Evolutionary conservation across 2,329 filamentous ascomycete genomes (phyloP).

Genomic region (Blumeria hordei): DNA sequence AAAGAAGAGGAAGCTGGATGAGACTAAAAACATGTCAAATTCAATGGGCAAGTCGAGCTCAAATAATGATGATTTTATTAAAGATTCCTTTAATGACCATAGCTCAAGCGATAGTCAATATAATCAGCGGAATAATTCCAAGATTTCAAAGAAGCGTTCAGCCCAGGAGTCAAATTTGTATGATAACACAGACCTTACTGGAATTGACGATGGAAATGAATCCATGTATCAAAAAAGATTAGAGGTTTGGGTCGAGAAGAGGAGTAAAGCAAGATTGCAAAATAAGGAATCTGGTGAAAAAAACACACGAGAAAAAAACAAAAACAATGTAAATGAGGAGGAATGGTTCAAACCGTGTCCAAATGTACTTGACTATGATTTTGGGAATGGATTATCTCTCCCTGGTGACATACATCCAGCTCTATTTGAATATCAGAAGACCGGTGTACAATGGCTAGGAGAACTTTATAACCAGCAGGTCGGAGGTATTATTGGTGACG

Average conservation of each 20-base stretch:
- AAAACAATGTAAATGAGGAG: slow-evolving; percentile 17
- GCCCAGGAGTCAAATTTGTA: slow-evolving; percentile 9
- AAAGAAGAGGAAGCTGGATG: slow-evolving; percentile 26
- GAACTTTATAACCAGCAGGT: slow-evolving; percentile 77
- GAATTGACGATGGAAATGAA: slow-evolving; percentile 76
- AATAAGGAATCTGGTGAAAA: slow-evolving; percentile 15
- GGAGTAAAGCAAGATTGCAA: slow-evolving; percentile 31
- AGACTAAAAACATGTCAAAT: slow-evolving; percentile 10
- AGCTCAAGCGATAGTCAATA: slow-evolving; percentile 18
- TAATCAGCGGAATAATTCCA: slow-evolving; percentile 13
- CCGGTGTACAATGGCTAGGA: slow-evolving; percentile 85
- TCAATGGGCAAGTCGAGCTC: slow-evolving; percentile 8
- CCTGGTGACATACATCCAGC: slow-evolving; percentile 86
- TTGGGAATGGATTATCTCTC: slow-evolving; percentile 50
- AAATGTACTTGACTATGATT: slow-evolving; percentile 47
- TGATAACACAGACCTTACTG: slow-evolving; percentile 14
- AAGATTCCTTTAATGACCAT: slow-evolving; percentile 10
- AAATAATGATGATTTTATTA: slow-evolving; percentile 14
- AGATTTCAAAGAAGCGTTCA: slow-evolving; percentile 15
- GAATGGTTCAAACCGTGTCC: slow-evolving; percentile 82
- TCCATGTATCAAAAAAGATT: slow-evolving; percentile 53
- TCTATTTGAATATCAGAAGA: slow-evolving; percentile 92
- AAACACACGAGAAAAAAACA: slow-evolving; percentile 16
- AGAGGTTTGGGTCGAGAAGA: slow-evolving; percentile 44
- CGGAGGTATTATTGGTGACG: slow-evolving; percentile 85